phyloP scores from a whole-genome alignment of 202 grass and related monocot genomes.

The Cymbopogon flexuosus region DNA sequence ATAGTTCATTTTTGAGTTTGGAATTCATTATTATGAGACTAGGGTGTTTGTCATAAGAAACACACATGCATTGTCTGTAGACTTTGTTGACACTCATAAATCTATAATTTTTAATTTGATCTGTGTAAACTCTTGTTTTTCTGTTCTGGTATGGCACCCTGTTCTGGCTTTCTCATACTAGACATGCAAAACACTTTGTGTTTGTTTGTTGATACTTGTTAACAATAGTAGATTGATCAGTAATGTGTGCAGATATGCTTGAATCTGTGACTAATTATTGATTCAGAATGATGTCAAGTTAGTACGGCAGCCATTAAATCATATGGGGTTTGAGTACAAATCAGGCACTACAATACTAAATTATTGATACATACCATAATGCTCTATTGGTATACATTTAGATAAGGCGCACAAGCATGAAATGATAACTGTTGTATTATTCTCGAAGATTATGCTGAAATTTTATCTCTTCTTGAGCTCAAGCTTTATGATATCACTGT shows the following conservation, averaged over 20 bases:
- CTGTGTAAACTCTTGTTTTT: background rate
- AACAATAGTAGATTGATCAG: background rate
- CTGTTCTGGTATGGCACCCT: background rate
- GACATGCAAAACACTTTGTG: background rate
- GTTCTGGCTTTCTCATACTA: background rate
- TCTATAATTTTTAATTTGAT: background rate
- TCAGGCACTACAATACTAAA: background rate
- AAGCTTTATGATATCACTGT: background rate
- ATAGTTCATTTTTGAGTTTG: background rate
- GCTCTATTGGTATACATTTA: background rate
- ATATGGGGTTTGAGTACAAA: background rate
- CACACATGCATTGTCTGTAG: background rate
- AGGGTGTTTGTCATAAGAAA: background rate
- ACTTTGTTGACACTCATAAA: background rate
- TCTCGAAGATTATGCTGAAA: background rate
- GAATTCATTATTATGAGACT: background rate
- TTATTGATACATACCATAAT: background rate
- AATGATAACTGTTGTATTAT: background rate
- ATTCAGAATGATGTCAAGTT: slow-evolving; percentile 11
- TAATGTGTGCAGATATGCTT: background rate
- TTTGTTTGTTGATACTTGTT: background rate
- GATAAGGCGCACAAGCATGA: background rate
- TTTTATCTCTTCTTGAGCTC: slow-evolving; percentile 8
- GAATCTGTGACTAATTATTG: background rate
- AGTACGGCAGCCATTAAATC: background rate